A percentile compares a stretch with the other conserved stretches of the same genome.
Evolutionary conservation across 306 rosid species (phyloP).

Genomic region (Coriaria nepalensis): DNA sequence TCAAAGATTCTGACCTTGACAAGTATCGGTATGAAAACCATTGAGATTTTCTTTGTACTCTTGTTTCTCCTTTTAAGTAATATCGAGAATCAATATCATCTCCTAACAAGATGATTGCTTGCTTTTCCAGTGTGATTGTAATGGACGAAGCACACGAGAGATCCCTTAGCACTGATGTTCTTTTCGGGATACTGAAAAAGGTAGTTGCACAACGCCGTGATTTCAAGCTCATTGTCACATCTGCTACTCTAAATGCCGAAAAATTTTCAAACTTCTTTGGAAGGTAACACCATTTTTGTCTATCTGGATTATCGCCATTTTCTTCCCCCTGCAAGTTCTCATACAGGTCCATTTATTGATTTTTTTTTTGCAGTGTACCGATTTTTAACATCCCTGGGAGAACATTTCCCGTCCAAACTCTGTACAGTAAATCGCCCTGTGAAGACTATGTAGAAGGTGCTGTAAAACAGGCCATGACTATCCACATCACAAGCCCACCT

Average conservation of each 20-base stretch:
- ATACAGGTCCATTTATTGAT: too few relatives aligned
- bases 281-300: slow-evolving; percentile 42
- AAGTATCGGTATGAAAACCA: slow-evolving; percentile 93
- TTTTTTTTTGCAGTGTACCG: slow-evolving; percentile 80
- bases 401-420: slow-evolving; percentile 80
- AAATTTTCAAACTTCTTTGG: slow-evolving; percentile 91
- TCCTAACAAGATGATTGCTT: neutral
- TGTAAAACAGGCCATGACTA: slow-evolving; percentile 98
- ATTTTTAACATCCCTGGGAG: slow-evolving; percentile 88
- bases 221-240: slow-evolving; percentile 91
- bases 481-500: slow-evolving; percentile 86
- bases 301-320: neutral
- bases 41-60: too few relatives aligned
- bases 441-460: slow-evolving; percentile 98
- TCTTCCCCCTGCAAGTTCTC: too few relatives aligned
- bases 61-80: too few relatives aligned
- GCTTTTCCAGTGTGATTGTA: slow-evolving; percentile 68
- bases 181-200: slow-evolving; percentile 85
- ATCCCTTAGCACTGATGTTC: slow-evolving; percentile 86
- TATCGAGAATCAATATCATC: too few relatives aligned
- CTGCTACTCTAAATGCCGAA: slow-evolving; percentile 89
- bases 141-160: slow-evolving; percentile 99
- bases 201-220: slow-evolving; percentile 95
- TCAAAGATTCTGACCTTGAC: slow-evolving; percentile 88
- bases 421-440: slow-evolving; percentile 84